Base-by-base conservation (phyloP, 495 filamentous ascomycete genomes). In the Aspergillus diversus region DNA sequence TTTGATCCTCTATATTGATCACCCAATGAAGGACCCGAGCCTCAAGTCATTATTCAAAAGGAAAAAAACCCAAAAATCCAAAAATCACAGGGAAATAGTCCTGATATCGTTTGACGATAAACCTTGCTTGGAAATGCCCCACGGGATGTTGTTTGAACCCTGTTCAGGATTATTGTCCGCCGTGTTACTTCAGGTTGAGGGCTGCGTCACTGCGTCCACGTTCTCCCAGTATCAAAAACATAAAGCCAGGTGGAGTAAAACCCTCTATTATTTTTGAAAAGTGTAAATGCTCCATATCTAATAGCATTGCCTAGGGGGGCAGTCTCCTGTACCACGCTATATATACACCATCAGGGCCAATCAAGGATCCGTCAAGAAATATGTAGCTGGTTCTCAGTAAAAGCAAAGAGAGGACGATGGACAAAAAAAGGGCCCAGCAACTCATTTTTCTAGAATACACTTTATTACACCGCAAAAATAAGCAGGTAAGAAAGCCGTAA, bases 341-440 rank as follows among this genome's bases (percentile, higher is more conserved):
- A n/a, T 21, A 16, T 43, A n/a, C 2, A n/a, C 53, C 31, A 17
- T 15, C 43, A 5, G 52, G 43, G 32, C 15, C 34, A 12, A 39
- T 3, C 33, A 63, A 7, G 16, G 43, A 55, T 60, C 51, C n/a
- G 34, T 51, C 63, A 33, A 59, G 51, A 51, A 55, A 46, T 33
- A 46, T 51, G 13, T 21, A 55, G 21, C 32, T 21, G 50, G 33
- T 43, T 55, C 42, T 43, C 8, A 7, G 42, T 1, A 43, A 59
- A 37, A 57, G 42, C 48, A 55, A 21, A n/a, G 9, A 15, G 46
- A 31, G 17, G 37, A n/a, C 51, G 46, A 48, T 49, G 43, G 43
- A 37, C 33, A 21, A 32, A 34, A 27, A 27, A 27, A 27, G 21
- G 1, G 21, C 21, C 21, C 21, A 27, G 21, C 21, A 27, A 27